Percentiles rank a stretch among this genome's conserved stretches.
phyloP scores from a whole-genome alignment of 2,329 filamentous ascomycete genomes.

The Penicillium sp. region DNA sequence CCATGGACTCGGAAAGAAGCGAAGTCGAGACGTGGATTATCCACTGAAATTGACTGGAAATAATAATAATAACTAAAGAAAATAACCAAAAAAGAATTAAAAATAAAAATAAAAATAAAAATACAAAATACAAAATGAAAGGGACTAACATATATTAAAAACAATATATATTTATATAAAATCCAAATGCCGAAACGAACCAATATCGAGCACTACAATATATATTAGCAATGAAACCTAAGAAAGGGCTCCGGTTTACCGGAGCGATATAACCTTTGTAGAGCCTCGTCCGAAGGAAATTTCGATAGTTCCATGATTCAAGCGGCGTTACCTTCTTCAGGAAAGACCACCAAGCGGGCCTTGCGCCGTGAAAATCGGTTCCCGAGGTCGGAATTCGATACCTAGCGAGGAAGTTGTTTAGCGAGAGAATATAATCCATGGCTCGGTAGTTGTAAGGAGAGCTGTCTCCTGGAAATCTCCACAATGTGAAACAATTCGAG shows the following conservation, averaged over 20 bases:
- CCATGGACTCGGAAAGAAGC: constrained; percentile 4
- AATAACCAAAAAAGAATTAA: no score
- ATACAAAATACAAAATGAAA: neutral
- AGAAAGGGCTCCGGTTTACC: neutral
- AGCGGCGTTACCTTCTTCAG: constrained; percentile 9
- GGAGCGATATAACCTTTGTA: neutral
- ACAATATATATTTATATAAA: neutral
- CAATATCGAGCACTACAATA: neutral
- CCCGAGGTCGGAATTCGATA: neutral
- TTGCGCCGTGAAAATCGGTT: constrained; percentile 6
- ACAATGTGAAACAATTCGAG: constrained; percentile 20
- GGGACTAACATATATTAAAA: neutral
- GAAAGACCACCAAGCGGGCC: constrained; percentile 18
- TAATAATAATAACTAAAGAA: neutral
- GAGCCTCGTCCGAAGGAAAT: constrained; percentile 13
- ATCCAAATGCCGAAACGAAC: no score
- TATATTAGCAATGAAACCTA: neutral
- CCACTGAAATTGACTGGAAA: no score
- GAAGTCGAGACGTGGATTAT: neutral
- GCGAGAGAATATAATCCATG: constrained; percentile 6
- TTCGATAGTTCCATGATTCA: constrained; percentile 4
- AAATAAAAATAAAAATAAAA: neutral
- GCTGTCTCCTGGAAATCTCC: constrained; percentile 19
- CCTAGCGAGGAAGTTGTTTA: neutral
- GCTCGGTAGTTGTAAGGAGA: constrained; percentile 9